phyloP scores from a whole-genome alignment of 169 alveolate species.

The Plasmodium relictum region DNA sequence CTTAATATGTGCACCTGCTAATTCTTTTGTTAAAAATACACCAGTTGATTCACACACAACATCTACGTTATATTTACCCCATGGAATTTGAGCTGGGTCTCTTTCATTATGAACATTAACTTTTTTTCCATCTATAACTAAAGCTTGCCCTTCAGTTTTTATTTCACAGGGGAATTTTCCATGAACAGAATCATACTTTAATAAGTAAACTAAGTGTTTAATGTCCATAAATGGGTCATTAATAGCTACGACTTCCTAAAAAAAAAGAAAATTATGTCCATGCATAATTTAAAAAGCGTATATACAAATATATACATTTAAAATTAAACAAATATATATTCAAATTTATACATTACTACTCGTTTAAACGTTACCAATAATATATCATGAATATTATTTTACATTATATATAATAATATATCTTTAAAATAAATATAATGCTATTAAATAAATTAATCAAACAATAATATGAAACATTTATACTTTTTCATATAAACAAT shows the following conservation, averaged over 20 bases:
- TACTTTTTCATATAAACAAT: neutral
- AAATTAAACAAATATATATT: neutral
- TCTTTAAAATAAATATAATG: neutral
- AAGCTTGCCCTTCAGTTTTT: constrained; percentile 85
- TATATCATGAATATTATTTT: neutral
- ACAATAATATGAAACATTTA: neutral
- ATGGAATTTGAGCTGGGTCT: constrained; percentile 96
- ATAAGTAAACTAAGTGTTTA: constrained; percentile 95
- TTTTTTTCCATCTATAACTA: constrained; percentile 90
- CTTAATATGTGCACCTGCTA: constrained; percentile 94
- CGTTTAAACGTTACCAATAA: neutral
- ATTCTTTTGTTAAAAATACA: constrained; percentile 95
- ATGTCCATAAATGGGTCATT: constrained; percentile 98
- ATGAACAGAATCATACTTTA: constrained; percentile 97
- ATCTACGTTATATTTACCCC: constrained; percentile 98
- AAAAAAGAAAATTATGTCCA: neutral
- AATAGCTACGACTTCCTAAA: constrained; percentile 94
- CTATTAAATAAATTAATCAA: neutral
- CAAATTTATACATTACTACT: too few relatives aligned
- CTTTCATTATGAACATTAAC: constrained; percentile 92
- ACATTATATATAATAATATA: neutral
- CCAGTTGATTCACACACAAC: constrained; percentile 99
- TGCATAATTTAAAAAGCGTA: neutral
- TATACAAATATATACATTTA: neutral
- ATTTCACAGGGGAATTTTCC: constrained; percentile 92